These are phyloP conservation scores for Naematelia aurantialba DNA, from an alignment of 768 basidiomycete species.

Conservation along the genomic window DNA sequence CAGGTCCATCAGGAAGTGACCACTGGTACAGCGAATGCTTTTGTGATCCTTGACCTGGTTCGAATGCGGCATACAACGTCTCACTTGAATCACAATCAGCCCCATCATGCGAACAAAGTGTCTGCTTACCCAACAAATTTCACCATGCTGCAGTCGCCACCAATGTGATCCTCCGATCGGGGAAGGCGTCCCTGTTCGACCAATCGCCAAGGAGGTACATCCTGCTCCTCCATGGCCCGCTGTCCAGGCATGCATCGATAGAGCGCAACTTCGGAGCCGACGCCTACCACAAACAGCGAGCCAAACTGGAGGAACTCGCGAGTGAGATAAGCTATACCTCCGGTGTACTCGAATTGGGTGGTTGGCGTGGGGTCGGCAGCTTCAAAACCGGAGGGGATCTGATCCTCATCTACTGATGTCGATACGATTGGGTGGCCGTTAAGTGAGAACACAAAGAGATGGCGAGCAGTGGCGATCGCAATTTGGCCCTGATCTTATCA, in stretches of 20 bases:
- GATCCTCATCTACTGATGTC: slow-evolving; percentile 23
- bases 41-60: slow-evolving; percentile 14
- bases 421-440: slow-evolving; percentile 74
- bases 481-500: slow-evolving; percentile 66
- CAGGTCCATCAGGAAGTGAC: slow-evolving; percentile 49
- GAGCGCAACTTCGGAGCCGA: slow-evolving; percentile 72
- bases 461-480: slow-evolving; percentile 70
- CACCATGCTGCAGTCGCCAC: slow-evolving; percentile 67
- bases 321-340: slow-evolving; percentile 79
- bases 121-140: slow-evolving; percentile 68
- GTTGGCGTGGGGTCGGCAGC: slow-evolving; percentile 1
- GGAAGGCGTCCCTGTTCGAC: slow-evolving; percentile 65
- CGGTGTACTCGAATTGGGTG: slow-evolving; percentile 55
- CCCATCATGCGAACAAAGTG: neutral
- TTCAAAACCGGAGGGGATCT: slow-evolving; percentile 1
- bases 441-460: slow-evolving; percentile 76
- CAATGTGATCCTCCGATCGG: slow-evolving; percentile 54
- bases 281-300: slow-evolving; percentile 72
- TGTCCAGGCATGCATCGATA: slow-evolving; percentile 76
- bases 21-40: slow-evolving; percentile 44
- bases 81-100: slow-evolving; percentile 29
- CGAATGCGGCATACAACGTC: slow-evolving; percentile 44
- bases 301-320: slow-evolving; percentile 77
- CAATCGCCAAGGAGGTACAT: slow-evolving; percentile 62
- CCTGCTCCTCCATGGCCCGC: slow-evolving; percentile 51